Percentiles rank a stretch among this genome's conserved stretches.
These are phyloP conservation scores for Pestalotiopsis sp. DNA, from an alignment of 2,329 filamentous ascomycete genomes.

Conservation along the genomic window DNA sequence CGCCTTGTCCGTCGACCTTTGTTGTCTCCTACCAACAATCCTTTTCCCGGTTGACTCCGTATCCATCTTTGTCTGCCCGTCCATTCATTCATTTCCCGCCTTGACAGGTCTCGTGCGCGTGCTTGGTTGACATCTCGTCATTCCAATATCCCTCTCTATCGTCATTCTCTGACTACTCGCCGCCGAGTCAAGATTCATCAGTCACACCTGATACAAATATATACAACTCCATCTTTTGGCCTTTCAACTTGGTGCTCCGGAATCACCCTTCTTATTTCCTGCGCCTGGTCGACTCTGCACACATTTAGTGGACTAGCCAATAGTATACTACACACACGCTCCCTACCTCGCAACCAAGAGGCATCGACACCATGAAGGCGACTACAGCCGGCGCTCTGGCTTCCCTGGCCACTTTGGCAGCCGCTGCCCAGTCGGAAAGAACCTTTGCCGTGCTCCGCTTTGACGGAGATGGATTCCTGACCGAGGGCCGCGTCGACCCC, in stretches of 20 bases:
- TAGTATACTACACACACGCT: not conserved
- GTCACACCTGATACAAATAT: not conserved
- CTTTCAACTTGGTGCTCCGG: slow-evolving; percentile 9
- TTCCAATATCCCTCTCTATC: not conserved
- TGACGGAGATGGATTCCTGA: slow-evolving; percentile 65
- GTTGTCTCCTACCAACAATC: not conserved
- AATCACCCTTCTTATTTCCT: not conserved
- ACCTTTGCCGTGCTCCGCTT: slow-evolving; percentile 74
- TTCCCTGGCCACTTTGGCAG: slow-evolving; percentile 40
- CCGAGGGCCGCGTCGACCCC: slow-evolving; percentile 66
- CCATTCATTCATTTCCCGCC: slow-evolving; percentile 5
- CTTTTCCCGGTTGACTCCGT: slow-evolving; percentile 11
- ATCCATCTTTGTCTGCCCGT: slow-evolving; percentile 7
- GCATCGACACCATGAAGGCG: slow-evolving; percentile 4
- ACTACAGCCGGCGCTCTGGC: slow-evolving; percentile 1
- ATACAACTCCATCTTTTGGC: not conserved
- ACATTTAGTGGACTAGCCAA: not conserved
- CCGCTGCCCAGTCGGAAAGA: slow-evolving; percentile 45
- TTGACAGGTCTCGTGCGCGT: not conserved
- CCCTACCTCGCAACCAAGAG: not conserved
- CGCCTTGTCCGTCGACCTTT: slow-evolving; percentile 2
- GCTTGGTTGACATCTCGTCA: slow-evolving; percentile 1
- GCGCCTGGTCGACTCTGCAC: not conserved
- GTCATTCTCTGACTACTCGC: not conserved
- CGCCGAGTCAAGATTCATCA: not conserved